These are phyloP conservation scores for Tricholoma furcatifolium DNA, from an alignment of 768 basidiomycete genomes.

Conservation along the genomic window DNA sequence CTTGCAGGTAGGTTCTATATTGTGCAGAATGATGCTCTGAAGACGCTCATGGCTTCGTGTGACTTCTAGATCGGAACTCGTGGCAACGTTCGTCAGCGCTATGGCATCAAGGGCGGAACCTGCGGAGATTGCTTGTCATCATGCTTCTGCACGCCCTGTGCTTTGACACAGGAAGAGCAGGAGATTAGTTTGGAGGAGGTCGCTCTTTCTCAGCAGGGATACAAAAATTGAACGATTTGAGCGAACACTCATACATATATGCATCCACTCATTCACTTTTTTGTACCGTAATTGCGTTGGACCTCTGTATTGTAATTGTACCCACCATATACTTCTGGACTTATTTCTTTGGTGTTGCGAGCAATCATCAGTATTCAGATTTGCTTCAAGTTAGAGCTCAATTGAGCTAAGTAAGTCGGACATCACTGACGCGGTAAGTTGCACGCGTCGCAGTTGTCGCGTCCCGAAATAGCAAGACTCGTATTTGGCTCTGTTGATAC, in stretches of 20 bases:
- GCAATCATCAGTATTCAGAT: too few species aligned
- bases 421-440: too few species aligned
- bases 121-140: slow-evolving; percentile 30
- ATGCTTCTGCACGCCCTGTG: slow-evolving; percentile 39
- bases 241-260: neutral
- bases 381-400: too few species aligned
- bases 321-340: too few species aligned
- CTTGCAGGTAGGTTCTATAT: slow-evolving; percentile 29
- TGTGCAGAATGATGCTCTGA: too few species aligned
- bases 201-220: slow-evolving; percentile 15
- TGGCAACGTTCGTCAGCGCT: slow-evolving; percentile 29
- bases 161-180: slow-evolving; percentile 39
- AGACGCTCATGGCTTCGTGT: too few species aligned
- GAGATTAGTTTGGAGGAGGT: slow-evolving; percentile 42
- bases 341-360: too few species aligned
- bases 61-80: neutral
- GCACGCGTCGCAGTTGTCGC: too few species aligned
- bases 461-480: too few species aligned
- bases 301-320: neutral
- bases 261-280: neutral
- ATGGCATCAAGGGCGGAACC: slow-evolving; percentile 34
- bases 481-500: too few species aligned
- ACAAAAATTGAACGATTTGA: slow-evolving; percentile 7
- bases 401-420: too few species aligned
- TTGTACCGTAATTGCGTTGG: neutral